Base-by-base conservation (phyloP, 2,329 filamentous ascomycete genomes). In the Anthostomella pinea region DNA sequence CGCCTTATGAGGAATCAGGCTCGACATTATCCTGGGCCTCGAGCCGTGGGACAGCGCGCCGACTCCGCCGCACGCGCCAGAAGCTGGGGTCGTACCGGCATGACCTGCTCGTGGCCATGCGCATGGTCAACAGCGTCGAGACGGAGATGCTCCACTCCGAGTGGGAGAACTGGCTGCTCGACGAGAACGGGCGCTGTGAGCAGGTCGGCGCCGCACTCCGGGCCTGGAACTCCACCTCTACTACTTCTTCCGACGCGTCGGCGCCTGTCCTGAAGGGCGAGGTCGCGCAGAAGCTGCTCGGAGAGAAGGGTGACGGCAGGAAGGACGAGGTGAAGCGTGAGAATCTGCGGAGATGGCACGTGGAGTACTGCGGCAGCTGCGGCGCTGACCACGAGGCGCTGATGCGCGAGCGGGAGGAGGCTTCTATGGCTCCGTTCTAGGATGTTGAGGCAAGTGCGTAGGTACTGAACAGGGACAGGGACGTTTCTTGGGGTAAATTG, bases 121-220 rank as follows among this genome's bases (percentile, higher is more conserved):
- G 90, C 4, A 79, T 96, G 3, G 83, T 97, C 43, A 96, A 97
- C 63, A 83, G 77, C 39, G 81, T 97, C 18, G 93, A 97, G 69
- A 75, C 77, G 40, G 89, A 96, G 61, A 83, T 95, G 60, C 64
- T 97, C 35, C 77, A 81, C 54, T 84, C 85, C 1, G 91, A 96
- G 62, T 98, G 89, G 83, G 90, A 95, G 66, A 86, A 87, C 46
- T 98, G 91, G 90, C 73, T 97, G 19, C 64, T 77, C 3, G 83
- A 87, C 49, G 93, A 98, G 66, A 83, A 81, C 46, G 64, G 72
- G 21, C 77, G 86, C 31, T 98, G 93, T 60, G 78, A 79, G 38
- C 77, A 84, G 55, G 68, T 78, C 5, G 65, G 69, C 17, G 56
- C 56, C 20, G 62, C 73, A 53, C 59, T 84, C 14, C 39, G 22